Evolutionary conservation across 331 rosid species (phyloP).

Genomic region (Telfairia occidentalis): DNA sequence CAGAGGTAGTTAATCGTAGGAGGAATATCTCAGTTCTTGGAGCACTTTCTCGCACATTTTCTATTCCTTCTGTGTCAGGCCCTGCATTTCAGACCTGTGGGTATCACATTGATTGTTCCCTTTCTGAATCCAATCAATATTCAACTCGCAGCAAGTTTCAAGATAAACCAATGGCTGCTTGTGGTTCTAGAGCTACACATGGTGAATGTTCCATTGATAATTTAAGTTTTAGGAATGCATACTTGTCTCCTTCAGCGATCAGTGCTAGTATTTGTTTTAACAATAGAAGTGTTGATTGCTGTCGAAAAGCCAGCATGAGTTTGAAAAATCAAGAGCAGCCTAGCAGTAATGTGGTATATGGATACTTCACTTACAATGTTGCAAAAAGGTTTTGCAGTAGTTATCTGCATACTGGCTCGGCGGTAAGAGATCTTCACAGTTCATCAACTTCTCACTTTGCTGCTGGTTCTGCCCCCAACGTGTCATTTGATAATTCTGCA

Average conservation of each 20-base stretch:
- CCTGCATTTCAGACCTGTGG: slow-evolving; percentile 61
- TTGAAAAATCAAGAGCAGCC: slow-evolving; percentile 48
- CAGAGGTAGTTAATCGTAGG: slow-evolving; percentile 32
- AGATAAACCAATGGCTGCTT: slow-evolving; percentile 52
- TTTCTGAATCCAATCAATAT: slow-evolving; percentile 30
- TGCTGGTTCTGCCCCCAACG: slow-evolving; percentile 59
- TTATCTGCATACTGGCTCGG: slow-evolving; percentile 24
- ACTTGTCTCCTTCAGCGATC: slow-evolving; percentile 15
- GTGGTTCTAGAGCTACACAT: slow-evolving; percentile 30
- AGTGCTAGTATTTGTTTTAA: slow-evolving; percentile 17
- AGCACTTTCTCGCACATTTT: slow-evolving; percentile 54
- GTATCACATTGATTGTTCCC: slow-evolving; percentile 43
- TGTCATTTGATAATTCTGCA: slow-evolving; percentile 57
- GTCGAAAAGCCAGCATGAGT: slow-evolving; percentile 52
- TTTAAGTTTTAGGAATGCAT: slow-evolving; percentile 19
- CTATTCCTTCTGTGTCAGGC: slow-evolving; percentile 57
- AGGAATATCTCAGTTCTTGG: slow-evolving; percentile 55
- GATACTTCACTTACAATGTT: slow-evolving; percentile 47
- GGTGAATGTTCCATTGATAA: slow-evolving; percentile 32
- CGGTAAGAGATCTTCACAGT: slow-evolving; percentile 45
- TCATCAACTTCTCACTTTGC: slow-evolving; percentile 38
- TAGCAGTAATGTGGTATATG: slow-evolving; percentile 34
- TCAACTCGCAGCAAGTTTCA: slow-evolving; percentile 21
- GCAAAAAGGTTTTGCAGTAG: slow-evolving; percentile 42
- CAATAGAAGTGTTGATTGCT: slow-evolving; percentile 23